A percentile compares a stretch with the other conserved stretches of the same genome.
Conservation (phyloP, 2,329 filamentous ascomycete genomes). For the Cordyceps cicadae region DNA sequence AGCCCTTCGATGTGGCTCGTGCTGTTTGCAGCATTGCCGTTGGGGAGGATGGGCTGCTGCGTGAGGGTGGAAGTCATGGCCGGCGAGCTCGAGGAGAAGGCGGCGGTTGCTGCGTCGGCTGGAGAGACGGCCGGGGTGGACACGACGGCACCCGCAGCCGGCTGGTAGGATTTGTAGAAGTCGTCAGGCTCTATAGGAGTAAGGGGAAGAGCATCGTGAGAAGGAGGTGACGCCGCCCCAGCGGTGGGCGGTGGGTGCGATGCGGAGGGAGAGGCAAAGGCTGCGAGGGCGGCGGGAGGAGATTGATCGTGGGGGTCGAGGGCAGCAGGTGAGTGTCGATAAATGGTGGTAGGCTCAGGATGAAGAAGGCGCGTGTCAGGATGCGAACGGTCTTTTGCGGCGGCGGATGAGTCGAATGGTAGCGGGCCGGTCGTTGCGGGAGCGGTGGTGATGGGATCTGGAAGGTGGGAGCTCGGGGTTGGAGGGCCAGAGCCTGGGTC, state of each 20-base stretch:
- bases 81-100: neutral
- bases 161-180: constrained; percentile 45
- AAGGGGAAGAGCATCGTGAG: constrained; percentile 32
- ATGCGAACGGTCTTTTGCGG: constrained; percentile 4
- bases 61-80: constrained; percentile 33
- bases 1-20: constrained; percentile 37
- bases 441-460: constrained; percentile 15
- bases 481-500: constrained; percentile 17
- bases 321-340: constrained; percentile 23
- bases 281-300: constrained; percentile 8
- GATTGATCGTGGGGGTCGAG: constrained; percentile 11
- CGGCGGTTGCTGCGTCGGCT: neutral
- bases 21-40: constrained; percentile 41
- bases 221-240: constrained; percentile 14
- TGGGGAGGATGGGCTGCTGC: constrained; percentile 38
- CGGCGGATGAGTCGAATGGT: neutral
- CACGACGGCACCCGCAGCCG: constrained; percentile 15
- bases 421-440: constrained; percentile 5
- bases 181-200: constrained; percentile 43
- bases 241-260: neutral
- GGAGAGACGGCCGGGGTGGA: constrained; percentile 26
- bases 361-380: constrained; percentile 1
- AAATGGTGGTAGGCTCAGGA: neutral
- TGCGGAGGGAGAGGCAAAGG: constrained; percentile 19
- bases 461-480: constrained; percentile 15